A percentile compares a stretch with the other conserved stretches of the same genome.
Evolutionary conservation across 1,284 basidiomycete species (phyloP).

Genomic region (Retiboletus fuscus): DNA sequence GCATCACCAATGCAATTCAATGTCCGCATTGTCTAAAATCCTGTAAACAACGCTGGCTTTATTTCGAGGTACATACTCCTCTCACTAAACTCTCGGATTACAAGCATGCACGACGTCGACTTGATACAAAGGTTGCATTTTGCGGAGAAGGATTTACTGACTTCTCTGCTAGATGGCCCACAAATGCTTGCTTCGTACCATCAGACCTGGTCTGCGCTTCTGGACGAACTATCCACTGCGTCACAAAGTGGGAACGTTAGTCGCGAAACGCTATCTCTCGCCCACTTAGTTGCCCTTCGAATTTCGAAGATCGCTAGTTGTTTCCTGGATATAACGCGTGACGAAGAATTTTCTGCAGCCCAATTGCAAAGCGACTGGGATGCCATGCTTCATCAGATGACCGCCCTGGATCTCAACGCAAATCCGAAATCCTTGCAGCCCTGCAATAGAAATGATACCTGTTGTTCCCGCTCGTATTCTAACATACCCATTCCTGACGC

Average conservation of each 20-base stretch:
- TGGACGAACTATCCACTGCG: neutral
- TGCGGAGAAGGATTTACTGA: constrained; percentile 19
- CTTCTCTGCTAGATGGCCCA: neutral
- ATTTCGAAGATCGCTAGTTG: constrained; percentile 21
- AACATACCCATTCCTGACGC: no score
- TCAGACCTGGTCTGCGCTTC: constrained; percentile 17
- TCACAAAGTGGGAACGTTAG: neutral
- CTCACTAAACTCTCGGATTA: no score
- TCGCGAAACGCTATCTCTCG: constrained; percentile 12
- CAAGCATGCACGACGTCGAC: constrained; percentile 17
- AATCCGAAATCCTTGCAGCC: neutral
- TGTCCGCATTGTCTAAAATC: no score
- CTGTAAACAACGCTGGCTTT: no score
- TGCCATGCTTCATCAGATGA: constrained; percentile 28
- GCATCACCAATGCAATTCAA: no score
- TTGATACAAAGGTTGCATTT: constrained; percentile 8
- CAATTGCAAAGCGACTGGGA: constrained; percentile 22
- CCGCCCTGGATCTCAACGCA: constrained; percentile 3
- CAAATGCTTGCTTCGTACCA: constrained; percentile 16
- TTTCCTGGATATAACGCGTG: constrained; percentile 15
- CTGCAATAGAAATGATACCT: no score
- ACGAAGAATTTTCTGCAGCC: neutral
- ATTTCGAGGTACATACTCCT: no score
- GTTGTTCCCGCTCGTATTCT: no score
- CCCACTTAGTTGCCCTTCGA: constrained; percentile 18